Percentiles rank a stretch among this genome's conserved stretches.
Conservation (phyloP, 306 rosid species). For the Gastrolobium bilobum region DNA sequence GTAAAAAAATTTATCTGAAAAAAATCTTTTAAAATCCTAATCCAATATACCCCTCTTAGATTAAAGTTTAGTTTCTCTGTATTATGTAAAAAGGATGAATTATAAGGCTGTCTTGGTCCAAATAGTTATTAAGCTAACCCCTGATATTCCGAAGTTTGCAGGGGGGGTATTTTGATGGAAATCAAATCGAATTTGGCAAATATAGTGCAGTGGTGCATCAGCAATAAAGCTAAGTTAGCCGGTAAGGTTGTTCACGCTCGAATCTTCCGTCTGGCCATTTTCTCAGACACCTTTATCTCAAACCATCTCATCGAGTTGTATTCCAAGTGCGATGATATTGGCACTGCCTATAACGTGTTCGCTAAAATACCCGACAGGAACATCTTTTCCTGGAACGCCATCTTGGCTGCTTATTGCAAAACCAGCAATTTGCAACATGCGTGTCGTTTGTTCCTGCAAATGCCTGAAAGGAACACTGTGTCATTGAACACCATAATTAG, state of each 20-base stretch:
- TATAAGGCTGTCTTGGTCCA: too few relatives aligned
- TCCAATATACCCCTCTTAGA: too few relatives aligned
- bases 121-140: too few relatives aligned
- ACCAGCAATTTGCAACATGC: constrained; percentile 51
- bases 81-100: too few relatives aligned
- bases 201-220: constrained; percentile 67
- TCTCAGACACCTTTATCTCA: constrained; percentile 62
- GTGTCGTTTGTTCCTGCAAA: constrained; percentile 58
- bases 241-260: constrained; percentile 68
- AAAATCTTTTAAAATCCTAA: too few relatives aligned
- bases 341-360: constrained; percentile 59
- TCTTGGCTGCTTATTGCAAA: constrained; percentile 64
- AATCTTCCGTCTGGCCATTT: constrained; percentile 54
- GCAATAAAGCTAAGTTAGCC: constrained; percentile 54
- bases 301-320: constrained; percentile 71
- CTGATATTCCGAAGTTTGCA: too few relatives aligned
- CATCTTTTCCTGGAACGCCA: constrained; percentile 78
- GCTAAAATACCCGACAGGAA: constrained; percentile 60
- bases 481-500: constrained; percentile 73
- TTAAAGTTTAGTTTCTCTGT: too few relatives aligned
- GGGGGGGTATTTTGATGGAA: constrained; percentile 43
- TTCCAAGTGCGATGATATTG: constrained; percentile 60
- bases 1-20: too few relatives aligned
- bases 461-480: constrained; percentile 76
- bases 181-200: constrained; percentile 52